Evolutionary conservation across 2,329 filamentous ascomycete species (phyloP).

Genomic region (Stromatinia cepivora): DNA sequence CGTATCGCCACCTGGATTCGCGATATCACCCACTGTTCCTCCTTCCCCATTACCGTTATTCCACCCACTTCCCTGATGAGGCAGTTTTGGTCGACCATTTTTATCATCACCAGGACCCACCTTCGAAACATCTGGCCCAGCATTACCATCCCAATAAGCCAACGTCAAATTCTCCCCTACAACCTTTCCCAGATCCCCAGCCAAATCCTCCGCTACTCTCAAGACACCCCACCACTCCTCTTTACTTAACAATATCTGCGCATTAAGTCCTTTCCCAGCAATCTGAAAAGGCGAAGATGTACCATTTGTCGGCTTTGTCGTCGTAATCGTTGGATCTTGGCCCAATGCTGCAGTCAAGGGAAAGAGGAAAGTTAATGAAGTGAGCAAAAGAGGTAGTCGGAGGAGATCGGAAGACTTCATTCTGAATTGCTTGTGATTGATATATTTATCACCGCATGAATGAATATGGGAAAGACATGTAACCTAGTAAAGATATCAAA

Average conservation of each 20-base stretch:
- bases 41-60: conserved; percentile 18
- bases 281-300: conserved; percentile 30
- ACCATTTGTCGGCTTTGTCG: conserved; percentile 40
- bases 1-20: conserved; percentile 14
- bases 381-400: not conserved
- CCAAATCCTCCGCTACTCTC: conserved; percentile 66
- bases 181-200: conserved; percentile 63
- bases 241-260: conserved; percentile 56
- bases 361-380: not conserved
- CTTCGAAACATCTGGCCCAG: conserved; percentile 18
- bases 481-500: not conserved
- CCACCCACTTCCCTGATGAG: not conserved
- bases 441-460: conserved; percentile 8
- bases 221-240: conserved; percentile 69
- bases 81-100: not conserved
- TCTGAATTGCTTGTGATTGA: not conserved
- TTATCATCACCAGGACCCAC: not conserved
- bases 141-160: conserved; percentile 30
- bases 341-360: conserved; percentile 12
- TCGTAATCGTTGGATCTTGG: conserved; percentile 25
- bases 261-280: conserved; percentile 40
- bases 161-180: conserved; percentile 63
- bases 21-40: conserved; percentile 13
- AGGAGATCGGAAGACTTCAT: conserved; percentile 2
- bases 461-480: not conserved